phyloP scores from a whole-genome alignment of 305 asterid species.

The Fraxinus latifolia region DNA sequence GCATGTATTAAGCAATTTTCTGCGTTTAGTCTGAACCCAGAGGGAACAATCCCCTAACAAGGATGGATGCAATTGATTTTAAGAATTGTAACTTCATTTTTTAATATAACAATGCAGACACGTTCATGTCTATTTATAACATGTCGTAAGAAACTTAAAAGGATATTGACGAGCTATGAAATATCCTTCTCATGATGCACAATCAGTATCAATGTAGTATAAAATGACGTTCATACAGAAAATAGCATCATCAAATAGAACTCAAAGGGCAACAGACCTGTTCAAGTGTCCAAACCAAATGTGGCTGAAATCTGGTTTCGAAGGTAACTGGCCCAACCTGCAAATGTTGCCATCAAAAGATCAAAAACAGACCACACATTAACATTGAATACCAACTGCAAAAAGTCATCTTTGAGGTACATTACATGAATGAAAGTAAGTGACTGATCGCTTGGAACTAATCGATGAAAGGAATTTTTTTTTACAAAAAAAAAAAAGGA shows the following conservation, averaged over 20 bases:
- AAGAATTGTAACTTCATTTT: not conserved
- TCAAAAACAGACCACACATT: not conserved
- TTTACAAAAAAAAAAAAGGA: not conserved
- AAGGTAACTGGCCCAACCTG: slow-evolving; percentile 25
- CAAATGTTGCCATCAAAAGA: slow-evolving; percentile 2
- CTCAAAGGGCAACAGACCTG: slow-evolving; percentile 28
- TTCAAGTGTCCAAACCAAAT: slow-evolving; percentile 20
- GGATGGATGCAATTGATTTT: not conserved
- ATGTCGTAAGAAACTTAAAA: not conserved
- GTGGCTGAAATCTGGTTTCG: not conserved
- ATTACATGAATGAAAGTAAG: not conserved
- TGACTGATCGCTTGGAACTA: not conserved
- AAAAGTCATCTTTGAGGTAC: not conserved
- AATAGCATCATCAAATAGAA: slow-evolving; percentile 7
- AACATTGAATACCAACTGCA: not conserved
- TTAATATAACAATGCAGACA: not conserved
- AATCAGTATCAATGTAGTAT: not conserved
- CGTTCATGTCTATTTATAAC: not conserved
- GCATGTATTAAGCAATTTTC: not conserved
- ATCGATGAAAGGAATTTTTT: not conserved
- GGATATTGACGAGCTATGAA: not conserved
- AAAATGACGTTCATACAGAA: not conserved
- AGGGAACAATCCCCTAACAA: not conserved
- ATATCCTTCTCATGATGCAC: not conserved
- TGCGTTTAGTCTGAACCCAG: not conserved